Conservation (phyloP, 306 rosid species). For the Quercus glauca region DNA sequence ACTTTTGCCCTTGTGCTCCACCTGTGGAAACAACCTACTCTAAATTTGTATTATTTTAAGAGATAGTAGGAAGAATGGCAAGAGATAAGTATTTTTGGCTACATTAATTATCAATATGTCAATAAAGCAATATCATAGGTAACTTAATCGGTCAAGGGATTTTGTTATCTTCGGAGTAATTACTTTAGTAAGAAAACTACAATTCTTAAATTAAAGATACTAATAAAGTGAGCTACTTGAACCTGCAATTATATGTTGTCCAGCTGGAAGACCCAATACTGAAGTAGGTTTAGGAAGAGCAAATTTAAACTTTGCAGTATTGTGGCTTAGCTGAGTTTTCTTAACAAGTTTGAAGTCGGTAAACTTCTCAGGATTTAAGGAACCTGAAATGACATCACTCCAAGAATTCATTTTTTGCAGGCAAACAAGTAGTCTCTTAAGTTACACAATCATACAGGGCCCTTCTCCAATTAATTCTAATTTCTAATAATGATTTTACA, state of each 20-base stretch:
- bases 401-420: background rate
- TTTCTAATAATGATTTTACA: too few species aligned
- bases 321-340: slow-evolving; percentile 55
- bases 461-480: too few species aligned
- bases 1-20: too few species aligned
- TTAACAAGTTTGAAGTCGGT: slow-evolving; percentile 56
- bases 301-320: slow-evolving; percentile 59
- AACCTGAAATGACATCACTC: slow-evolving; percentile 25
- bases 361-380: slow-evolving; percentile 59
- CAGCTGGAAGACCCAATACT: slow-evolving; percentile 74
- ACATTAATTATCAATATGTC: too few species aligned
- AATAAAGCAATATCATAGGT: too few species aligned
- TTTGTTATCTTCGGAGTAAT: too few species aligned
- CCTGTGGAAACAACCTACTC: too few species aligned
- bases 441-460: too few species aligned
- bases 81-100: too few species aligned
- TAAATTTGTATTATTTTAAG: too few species aligned
- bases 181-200: background rate
- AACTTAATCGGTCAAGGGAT: too few species aligned
- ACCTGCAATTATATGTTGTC: slow-evolving; percentile 72
- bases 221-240: background rate
- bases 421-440: background rate
- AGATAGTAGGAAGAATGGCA: too few species aligned
- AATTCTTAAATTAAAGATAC: background rate
- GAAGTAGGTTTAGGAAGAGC: slow-evolving; percentile 60